Evolutionary conservation across 805 yeast species (phyloP), one percentile per base, ranked within the genome.

Genomic region (Sugiyamaella qingdaonensis): DNA sequence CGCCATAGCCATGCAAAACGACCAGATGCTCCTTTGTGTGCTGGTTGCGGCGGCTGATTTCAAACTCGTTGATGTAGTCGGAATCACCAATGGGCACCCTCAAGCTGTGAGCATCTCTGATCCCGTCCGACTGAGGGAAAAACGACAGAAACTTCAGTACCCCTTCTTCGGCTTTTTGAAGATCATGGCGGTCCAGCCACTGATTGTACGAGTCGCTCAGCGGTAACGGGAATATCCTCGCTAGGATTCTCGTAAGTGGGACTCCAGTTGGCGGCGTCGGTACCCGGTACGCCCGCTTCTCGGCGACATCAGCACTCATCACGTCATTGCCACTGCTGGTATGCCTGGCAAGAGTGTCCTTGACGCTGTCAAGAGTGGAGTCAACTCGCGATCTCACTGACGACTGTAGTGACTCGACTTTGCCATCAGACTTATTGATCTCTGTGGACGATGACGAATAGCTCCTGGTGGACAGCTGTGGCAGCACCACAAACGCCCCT

Each of bases 1-100:
- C 96, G 1, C 95, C 96, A 65, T 90, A 90, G 0, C 99, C 99
- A 67, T 92, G 99, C 4, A 92, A 70, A 53, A 92, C 68, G 1
- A 92, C 87, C 37, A 89, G 68, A 46, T 68, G 86, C 37, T 55
- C 57, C 37, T 56, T 48, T 10, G 49, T 58, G 1, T 46, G 36
- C 34, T 52, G 49, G 5, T 35, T 27, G 13, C 52, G 52, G 16
- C 64, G 67, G 5, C 54, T 57, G 32, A 91, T 78, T 56, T 73
- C 77, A 54, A 90, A 82, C 69, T 92, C 98, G 69, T 91, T 92
- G 54, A 91, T 84, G 61, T 71, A 80, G 29, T 81, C 65, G 1
- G 64, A 61, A 14, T 71, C 61, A 32, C 79, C 82, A 4, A 86
- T 73, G 18, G 77, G 74, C 2, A 88, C 82, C 58, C 83, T 75